Evolutionary conservation across 768 basidiomycete species (phyloP), one percentile per base, ranked within the genome.

Genomic region (Serpula lacrymans): DNA sequence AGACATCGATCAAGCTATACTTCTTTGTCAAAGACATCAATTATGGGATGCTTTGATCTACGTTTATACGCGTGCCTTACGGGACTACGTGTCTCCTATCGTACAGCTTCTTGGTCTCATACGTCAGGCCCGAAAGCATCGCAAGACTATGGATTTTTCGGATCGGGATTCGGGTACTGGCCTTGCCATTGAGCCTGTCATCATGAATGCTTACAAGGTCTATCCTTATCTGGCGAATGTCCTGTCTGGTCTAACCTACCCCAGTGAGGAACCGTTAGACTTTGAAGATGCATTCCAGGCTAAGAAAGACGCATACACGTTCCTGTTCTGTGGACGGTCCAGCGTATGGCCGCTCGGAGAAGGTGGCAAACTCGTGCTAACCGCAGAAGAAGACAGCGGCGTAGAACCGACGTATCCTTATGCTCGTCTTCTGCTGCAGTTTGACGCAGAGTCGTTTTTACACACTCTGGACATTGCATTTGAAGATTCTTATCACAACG

Each of bases 41-140:
- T 77, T 98, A 4, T 96, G 91, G 67, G 95, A 98, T 53, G 93
- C 95, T 1, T 75, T 98, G 43, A 84, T 95, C 42, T 94, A 96
- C 59, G 83, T 98, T 26, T 95, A 94, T 60, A 95, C 86, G 8
- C 78, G 84, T 33, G 90, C 93, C 3, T 63, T 99, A 50, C 74
- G 69, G 45, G 96, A 99, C 57, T 96, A 85, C 44, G 83, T 93
- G 24, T 80, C 90, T 6, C 95, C 96, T 1, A 65, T 97, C 5
- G 86, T 94, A 42, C 87, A 91, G 48, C 69, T 96, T 10, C 70
- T 98, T 27, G 75, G 70, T 8, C 76, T 96, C 32, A 79, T 97
- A 28, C 78, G 84, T 11, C 75, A 72, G 44, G 69, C 72, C 46
- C 72, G 83, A 32, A 54, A 61, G 16, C 63, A 62, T 14, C 54